Evolutionary conservation across 768 basidiomycete genomes (phyloP).

Genomic region (Suillus clintonianus): DNA sequence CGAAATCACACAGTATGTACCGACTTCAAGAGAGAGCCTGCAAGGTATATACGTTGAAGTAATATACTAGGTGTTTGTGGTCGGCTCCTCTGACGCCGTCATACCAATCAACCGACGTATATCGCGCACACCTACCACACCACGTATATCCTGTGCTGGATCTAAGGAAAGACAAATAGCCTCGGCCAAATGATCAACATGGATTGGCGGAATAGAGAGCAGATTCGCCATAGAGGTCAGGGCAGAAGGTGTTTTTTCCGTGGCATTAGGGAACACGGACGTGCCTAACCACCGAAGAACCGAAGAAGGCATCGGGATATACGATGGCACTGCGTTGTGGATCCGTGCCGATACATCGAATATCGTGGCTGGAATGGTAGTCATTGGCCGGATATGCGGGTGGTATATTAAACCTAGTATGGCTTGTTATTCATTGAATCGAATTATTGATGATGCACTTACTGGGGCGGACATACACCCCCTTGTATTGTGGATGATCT

Average conservation of each 20-base stretch:
- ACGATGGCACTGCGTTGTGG: conserved; percentile 58
- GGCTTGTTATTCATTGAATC: not conserved
- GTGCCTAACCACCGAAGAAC: conserved; percentile 54
- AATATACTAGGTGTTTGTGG: not conserved
- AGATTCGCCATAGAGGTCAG: conserved; percentile 75
- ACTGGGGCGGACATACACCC: conserved; percentile 91
- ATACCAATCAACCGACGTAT: conserved; percentile 83
- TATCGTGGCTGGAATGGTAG: conserved; percentile 80
- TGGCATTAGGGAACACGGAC: conserved; percentile 23
- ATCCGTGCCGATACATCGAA: conserved; percentile 79
- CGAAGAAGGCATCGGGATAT: conserved; percentile 64
- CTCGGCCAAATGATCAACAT: conserved; percentile 93
- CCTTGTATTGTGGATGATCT: conserved; percentile 51
- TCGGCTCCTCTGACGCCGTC: conserved; percentile 26
- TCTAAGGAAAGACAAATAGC: conserved; percentile 72
- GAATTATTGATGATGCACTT: conserved; percentile 31
- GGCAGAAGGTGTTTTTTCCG: conserved; percentile 41
- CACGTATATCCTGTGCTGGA: conserved; percentile 49
- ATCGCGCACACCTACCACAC: conserved; percentile 65
- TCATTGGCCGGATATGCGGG: conserved; percentile 88
- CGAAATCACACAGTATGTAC: not conserved
- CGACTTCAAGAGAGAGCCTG: not conserved
- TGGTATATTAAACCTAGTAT: conserved; percentile 90
- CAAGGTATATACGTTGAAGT: not conserved
- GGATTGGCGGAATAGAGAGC: conserved; percentile 84